phyloP scores from a whole-genome alignment of 1,139 yeast genomes.

The Diutina siamensis region DNA sequence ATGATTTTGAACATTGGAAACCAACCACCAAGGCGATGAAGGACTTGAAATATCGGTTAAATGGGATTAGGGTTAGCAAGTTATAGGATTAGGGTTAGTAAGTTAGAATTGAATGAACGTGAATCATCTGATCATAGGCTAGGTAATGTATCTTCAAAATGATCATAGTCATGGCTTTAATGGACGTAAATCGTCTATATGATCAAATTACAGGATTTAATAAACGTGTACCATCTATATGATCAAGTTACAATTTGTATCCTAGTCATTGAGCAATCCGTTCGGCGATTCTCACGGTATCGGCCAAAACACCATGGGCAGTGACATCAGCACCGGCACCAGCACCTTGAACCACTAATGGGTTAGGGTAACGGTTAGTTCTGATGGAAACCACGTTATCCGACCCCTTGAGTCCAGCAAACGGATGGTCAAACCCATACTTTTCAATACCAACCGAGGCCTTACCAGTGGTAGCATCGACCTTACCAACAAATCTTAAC shows the following conservation, averaged over 20 bases:
- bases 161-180: too few relatives aligned
- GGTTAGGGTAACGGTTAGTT: conserved; percentile 85
- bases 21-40: conserved; percentile 75
- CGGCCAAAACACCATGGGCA: conserved; percentile 96
- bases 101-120: too few relatives aligned
- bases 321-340: conserved; percentile 99
- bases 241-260: conserved; percentile 21
- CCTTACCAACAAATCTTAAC: conserved; percentile 84
- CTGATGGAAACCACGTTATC: conserved; percentile 91
- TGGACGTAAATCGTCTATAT: too few relatives aligned
- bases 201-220: conserved; percentile 60
- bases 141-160: too few relatives aligned
- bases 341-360: conserved; percentile 94
- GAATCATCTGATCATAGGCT: too few relatives aligned
- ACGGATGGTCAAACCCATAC: conserved; percentile 81
- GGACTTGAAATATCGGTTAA: conserved; percentile 73
- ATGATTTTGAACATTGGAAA: conserved; percentile 71
- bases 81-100: conserved; percentile 11
- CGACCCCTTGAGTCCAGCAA: conserved; percentile 89
- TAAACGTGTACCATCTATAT: conserved; percentile 63
- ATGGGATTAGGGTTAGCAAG: conserved; percentile 52
- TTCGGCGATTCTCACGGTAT: conserved; percentile 81
- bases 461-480: conserved; percentile 56
- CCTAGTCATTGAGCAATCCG: conserved; percentile 40
- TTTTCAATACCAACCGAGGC: conserved; percentile 84